phyloP scores from a whole-genome alignment of 1,139 yeast species.

The Zygotorulaspora mrakii region DNA sequence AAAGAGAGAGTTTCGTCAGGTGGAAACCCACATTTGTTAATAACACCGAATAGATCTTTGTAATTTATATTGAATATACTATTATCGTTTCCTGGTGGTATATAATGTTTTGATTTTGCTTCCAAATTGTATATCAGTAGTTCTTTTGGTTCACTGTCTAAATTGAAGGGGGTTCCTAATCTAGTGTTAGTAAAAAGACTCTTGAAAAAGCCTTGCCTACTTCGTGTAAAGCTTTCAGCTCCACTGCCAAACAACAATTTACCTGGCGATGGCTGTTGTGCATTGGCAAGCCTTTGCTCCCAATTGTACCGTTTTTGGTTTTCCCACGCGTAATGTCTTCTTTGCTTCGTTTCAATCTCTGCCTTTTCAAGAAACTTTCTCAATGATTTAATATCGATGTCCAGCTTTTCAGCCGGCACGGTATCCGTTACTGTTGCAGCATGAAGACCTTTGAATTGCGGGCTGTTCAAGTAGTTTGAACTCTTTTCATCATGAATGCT shows the following conservation, averaged over 20 bases:
- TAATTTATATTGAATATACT: slow-evolving; percentile 22
- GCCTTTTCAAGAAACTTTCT: slow-evolving; percentile 21
- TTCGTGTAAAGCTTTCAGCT: slow-evolving; percentile 3
- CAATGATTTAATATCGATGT: slow-evolving; percentile 19
- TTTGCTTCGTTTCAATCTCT: slow-evolving; percentile 21
- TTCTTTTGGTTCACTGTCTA: slow-evolving; percentile 9
- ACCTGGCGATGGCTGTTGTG: slow-evolving; percentile 14
- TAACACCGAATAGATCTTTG: slow-evolving; percentile 28
- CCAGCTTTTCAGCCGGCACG: not conserved
- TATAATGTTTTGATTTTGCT: slow-evolving; percentile 9
- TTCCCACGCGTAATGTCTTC: slow-evolving; percentile 18
- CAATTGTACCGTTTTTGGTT: slow-evolving; percentile 23
- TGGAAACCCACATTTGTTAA: slow-evolving; percentile 22
- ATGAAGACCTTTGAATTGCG: not conserved
- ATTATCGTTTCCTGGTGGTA: slow-evolving; percentile 14
- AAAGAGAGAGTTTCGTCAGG: slow-evolving; percentile 26
- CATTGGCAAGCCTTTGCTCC: slow-evolving; percentile 13
- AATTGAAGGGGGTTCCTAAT: not conserved
- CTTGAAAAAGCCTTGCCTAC: not conserved
- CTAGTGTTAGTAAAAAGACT: not conserved
- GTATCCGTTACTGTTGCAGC: not conserved
- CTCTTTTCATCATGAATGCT: slow-evolving; percentile 6
- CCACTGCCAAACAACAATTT: slow-evolving; percentile 12
- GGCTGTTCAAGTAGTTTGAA: not conserved
- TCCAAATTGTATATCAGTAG: slow-evolving; percentile 20